Base-by-base conservation (phyloP, 805 yeast species). In the Maudiozyma saulgeensis region DNA sequence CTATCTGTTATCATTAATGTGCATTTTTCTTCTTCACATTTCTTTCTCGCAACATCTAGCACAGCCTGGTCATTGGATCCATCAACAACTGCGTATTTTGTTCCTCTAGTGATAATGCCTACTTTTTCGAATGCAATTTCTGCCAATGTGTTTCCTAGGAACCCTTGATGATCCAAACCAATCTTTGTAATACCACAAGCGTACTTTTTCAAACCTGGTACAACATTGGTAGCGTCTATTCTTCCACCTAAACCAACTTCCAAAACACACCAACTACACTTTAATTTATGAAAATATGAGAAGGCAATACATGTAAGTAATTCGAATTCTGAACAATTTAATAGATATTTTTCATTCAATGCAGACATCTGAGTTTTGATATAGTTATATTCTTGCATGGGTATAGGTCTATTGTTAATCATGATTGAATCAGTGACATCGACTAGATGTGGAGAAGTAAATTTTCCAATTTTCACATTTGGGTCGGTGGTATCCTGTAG, bases 211-310 rank as follows among this genome's bases (percentile, higher is more conserved):
- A 53, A 51, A 1, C 67, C 67, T 8, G 67, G 67, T 1, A 84
- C 63, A 0, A 86, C 86, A 68, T 91, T 91, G 0, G 99, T 91
- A 1, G 97, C 87, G 66, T 91, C 99, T 12, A 80, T 63, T 41
- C 85, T 66, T 0, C 99, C 99, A 2, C 99, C 99, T 6, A 93
- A 69, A 0, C 99, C 99, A 4, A 89, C 97, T 64, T 91, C 99
- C n/a, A 91, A 67, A 0, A 91, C 79, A 0, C 96, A 96, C 48
- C 84, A 68, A 23, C 83, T 81, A 6, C 89, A 84, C 1, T 74
- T 65, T 41, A 72, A 71, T 11, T 74, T 59, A 38, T 73, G 72
- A 63, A 93, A 93, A 23, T 87, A 77, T 56, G 83, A 78, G 57
- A 88, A 80, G 1, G 97, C 98, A 0, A 85, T 79, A 21, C 89